phyloP scores from a whole-genome alignment of 257 asterid genomes.

The Solanum medicagineum region DNA sequence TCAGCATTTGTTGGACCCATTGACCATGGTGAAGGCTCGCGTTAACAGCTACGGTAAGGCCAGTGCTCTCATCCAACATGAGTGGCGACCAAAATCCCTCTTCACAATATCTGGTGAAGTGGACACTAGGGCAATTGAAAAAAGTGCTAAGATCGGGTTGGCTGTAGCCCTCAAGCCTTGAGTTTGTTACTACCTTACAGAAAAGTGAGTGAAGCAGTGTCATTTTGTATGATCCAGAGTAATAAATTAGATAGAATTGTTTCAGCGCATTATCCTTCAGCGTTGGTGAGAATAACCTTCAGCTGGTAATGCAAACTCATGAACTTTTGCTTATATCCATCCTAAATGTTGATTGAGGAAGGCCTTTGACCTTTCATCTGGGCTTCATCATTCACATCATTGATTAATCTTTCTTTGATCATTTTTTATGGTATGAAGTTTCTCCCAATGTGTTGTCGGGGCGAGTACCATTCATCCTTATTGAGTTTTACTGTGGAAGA shows the following conservation, averaged over 20 bases:
- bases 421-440: background rate
- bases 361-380: background rate
- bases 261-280: background rate
- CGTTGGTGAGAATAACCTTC: background rate
- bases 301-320: background rate
- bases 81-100: slow-evolving; percentile 83
- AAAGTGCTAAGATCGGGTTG: slow-evolving; percentile 82
- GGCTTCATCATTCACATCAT: background rate
- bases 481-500: background rate
- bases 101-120: slow-evolving; percentile 93
- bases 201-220: background rate
- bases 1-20: slow-evolving; percentile 71
- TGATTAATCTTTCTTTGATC: background rate
- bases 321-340: background rate
- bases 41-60: slow-evolving; percentile 78
- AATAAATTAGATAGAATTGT: slow-evolving; percentile 17
- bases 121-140: slow-evolving; percentile 87
- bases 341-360: background rate
- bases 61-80: slow-evolving; percentile 85
- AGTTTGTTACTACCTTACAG: background rate
- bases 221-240: slow-evolving; percentile 9
- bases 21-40: slow-evolving; percentile 74
- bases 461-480: background rate
- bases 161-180: slow-evolving; percentile 89
- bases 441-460: background rate